Conservation (phyloP, 83 land plant genomes). For the Larix sibirica region DNA sequence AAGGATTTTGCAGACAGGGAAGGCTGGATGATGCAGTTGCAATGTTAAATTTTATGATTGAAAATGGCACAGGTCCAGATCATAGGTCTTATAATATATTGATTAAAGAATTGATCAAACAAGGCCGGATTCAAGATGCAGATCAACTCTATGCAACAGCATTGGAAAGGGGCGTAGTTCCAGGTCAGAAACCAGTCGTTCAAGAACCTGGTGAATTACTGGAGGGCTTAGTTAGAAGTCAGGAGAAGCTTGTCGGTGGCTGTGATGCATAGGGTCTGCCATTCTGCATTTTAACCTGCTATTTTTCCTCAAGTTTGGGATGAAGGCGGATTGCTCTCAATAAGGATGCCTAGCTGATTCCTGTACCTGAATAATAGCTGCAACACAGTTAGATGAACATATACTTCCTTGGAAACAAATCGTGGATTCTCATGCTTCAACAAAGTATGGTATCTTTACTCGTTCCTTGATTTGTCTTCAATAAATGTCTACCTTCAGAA, state of each 20-base stretch:
- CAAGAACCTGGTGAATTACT: background rate
- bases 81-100: slow-evolving; percentile 26
- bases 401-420: too few relatives aligned
- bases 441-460: too few relatives aligned
- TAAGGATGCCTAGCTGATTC: too few relatives aligned
- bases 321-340: too few relatives aligned
- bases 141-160: slow-evolving; percentile 40
- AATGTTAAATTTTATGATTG: slow-evolving; percentile 33
- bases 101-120: slow-evolving; percentile 31
- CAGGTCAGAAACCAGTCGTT: slow-evolving; percentile 9
- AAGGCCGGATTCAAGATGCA: slow-evolving; percentile 25
- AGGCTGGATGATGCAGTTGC: slow-evolving; percentile 33
- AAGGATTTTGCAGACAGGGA: slow-evolving; percentile 45
- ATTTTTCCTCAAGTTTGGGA: too few relatives aligned
- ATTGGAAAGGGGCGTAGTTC: slow-evolving; percentile 38
- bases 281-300: too few relatives aligned
- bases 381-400: too few relatives aligned
- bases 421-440: too few relatives aligned
- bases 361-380: too few relatives aligned
- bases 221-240: slow-evolving; percentile 8
- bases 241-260: background rate
- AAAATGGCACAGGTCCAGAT: slow-evolving; percentile 23
- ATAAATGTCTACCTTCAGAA: too few relatives aligned
- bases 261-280: too few relatives aligned
- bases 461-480: too few relatives aligned